Evolutionary conservation across 1,284 basidiomycete genomes (phyloP).

Genomic region (Kwoniella shivajii): DNA sequence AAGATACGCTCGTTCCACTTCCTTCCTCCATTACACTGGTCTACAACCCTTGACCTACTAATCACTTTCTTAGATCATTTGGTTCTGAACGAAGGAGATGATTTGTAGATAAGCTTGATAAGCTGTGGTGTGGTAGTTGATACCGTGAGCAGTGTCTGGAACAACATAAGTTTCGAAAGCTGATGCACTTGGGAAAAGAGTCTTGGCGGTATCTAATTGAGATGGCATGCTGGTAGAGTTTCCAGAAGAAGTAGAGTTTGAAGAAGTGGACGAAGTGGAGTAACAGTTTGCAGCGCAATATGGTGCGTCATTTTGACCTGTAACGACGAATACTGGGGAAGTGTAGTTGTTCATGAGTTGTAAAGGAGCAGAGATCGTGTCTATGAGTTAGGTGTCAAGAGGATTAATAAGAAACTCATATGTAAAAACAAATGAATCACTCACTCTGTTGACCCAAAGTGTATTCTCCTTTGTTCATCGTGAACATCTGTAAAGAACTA

Average conservation of each 20-base stretch:
- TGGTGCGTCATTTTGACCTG: constrained; percentile 50
- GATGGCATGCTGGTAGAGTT: constrained; percentile 17
- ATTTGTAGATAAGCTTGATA: constrained; percentile 31
- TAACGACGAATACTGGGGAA: constrained; percentile 52
- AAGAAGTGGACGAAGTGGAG: constrained; percentile 32
- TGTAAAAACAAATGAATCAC: constrained; percentile 3
- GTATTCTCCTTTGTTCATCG: constrained; percentile 49
- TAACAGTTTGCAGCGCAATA: constrained; percentile 45
- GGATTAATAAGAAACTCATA: background rate
- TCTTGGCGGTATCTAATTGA: constrained; percentile 35
- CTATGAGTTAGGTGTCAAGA: constrained; percentile 27
- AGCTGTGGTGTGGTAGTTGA: constrained; percentile 40
- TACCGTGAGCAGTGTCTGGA: constrained; percentile 39
- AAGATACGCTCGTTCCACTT: too few species aligned
- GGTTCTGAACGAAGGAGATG: too few species aligned
- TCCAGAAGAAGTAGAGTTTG: background rate
- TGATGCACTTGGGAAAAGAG: constrained; percentile 29
- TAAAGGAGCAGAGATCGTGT: too few species aligned
- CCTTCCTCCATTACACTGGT: too few species aligned
- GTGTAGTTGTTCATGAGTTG: constrained; percentile 40
- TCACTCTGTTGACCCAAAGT: constrained; percentile 28
- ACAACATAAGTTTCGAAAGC: constrained; percentile 34
- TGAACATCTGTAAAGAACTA: constrained; percentile 29
- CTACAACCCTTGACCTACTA: too few species aligned
- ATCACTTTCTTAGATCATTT: too few species aligned